A percentile compares a stretch with the other conserved stretches of the same genome.
These are phyloP conservation scores for Cymbomonas tetramitiformis DNA, from an alignment of 139 green algal genomes.

Conservation along the genomic window DNA sequence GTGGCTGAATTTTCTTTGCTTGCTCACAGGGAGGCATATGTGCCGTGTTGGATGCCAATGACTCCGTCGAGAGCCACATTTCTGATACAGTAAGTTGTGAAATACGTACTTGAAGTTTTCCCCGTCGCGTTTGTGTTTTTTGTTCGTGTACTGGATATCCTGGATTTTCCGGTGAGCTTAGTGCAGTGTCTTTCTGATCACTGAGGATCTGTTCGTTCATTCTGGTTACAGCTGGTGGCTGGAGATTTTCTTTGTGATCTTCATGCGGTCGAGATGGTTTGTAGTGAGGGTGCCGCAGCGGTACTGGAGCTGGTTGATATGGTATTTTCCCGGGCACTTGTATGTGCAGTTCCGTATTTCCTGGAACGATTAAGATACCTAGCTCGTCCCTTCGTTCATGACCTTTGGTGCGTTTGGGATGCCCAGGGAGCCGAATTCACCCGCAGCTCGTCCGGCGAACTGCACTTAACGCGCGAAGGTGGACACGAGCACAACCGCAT, in stretches of 20 bases:
- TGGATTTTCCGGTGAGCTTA: too few species aligned
- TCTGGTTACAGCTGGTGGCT: conserved; percentile 23
- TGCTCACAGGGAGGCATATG: conserved; percentile 82
- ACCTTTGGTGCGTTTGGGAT: too few species aligned
- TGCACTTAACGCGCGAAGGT: conserved; percentile 89
- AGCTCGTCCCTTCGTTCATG: too few species aligned
- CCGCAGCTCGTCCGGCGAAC: conserved; percentile 47
- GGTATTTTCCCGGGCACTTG: too few species aligned
- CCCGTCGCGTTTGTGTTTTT: conserved; percentile 70
- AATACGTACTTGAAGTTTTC: too few species aligned
- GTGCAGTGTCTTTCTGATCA: neutral
- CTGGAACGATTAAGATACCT: too few species aligned
- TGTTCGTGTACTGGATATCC: too few species aligned
- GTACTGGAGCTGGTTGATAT: conserved; percentile 71
- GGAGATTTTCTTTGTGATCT: conserved; percentile 29
- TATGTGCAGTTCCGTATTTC: too few species aligned
- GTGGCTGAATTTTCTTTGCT: conserved; percentile 64
- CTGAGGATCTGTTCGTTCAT: neutral
- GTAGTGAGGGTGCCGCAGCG: conserved; percentile 63
- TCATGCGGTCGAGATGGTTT: conserved; percentile 81
- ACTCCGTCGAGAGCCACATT: conserved; percentile 74
- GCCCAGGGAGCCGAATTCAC: too few species aligned
- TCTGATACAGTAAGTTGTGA: conserved; percentile 80
- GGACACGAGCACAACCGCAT: conserved; percentile 80
- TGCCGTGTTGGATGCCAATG: conserved; percentile 72